Percentiles rank a stretch among this genome's conserved stretches.
phyloP scores from a whole-genome alignment of 768 basidiomycete species.

The Clitopilus hobsonii region DNA sequence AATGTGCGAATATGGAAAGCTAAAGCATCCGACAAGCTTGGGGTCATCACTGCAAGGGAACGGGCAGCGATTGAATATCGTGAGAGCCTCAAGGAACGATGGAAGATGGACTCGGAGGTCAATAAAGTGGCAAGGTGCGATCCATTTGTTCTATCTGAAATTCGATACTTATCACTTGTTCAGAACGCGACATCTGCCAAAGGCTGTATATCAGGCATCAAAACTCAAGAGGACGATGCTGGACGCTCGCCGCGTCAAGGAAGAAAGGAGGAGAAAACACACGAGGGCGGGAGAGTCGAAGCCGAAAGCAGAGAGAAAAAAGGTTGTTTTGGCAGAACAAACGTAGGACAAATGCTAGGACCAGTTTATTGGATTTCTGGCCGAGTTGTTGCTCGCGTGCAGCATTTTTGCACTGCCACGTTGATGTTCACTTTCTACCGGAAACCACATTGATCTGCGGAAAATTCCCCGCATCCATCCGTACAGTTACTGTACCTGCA shows the following conservation, averaged over 20 bases:
- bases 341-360: slow-evolving; percentile 24
- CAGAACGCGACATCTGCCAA: slow-evolving; percentile 81
- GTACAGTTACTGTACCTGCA: no score
- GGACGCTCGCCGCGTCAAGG: slow-evolving; percentile 84
- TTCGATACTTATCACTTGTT: slow-evolving; percentile 3
- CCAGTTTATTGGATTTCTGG: not conserved
- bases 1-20: slow-evolving; percentile 96
- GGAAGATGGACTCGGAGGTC: slow-evolving; percentile 82
- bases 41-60: slow-evolving; percentile 86
- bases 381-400: not conserved
- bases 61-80: slow-evolving; percentile 91
- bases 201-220: slow-evolving; percentile 83
- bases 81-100: slow-evolving; percentile 79
- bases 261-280: slow-evolving; percentile 88
- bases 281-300: slow-evolving; percentile 81
- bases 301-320: slow-evolving; percentile 90
- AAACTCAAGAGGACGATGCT: slow-evolving; percentile 92
- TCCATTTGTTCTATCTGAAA: slow-evolving; percentile 1
- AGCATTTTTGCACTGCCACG: not conserved
- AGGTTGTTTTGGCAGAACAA: slow-evolving; percentile 80
- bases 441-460: no score
- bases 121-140: slow-evolving; percentile 75
- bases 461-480: no score
- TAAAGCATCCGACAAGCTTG: slow-evolving; percentile 87
- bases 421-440: not conserved